Conservation (phyloP, 2,329 filamentous ascomycete species). For the Pezicula rhizophila region DNA sequence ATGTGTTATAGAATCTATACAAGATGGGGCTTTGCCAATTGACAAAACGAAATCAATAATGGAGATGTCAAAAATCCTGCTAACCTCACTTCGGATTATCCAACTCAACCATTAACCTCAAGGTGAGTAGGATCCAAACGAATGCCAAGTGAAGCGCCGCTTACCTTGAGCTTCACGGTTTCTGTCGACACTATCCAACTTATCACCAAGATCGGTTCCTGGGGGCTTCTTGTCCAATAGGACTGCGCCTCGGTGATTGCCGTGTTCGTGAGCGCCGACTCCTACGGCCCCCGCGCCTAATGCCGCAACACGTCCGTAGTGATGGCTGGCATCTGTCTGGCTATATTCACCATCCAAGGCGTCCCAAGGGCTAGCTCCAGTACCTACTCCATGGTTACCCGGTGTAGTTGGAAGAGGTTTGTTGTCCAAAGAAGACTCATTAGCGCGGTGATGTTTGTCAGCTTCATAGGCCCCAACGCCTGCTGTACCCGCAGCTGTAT, state of each 20-base stretch:
- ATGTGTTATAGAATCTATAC: no score
- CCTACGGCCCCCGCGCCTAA: slow-evolving; percentile 5
- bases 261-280: slow-evolving; percentile 5
- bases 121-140: background rate
- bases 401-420: no score
- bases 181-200: slow-evolving; percentile 15
- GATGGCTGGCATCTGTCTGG: background rate
- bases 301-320: slow-evolving; percentile 10
- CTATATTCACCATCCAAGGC: slow-evolving; percentile 2
- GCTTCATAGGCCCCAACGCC: slow-evolving; percentile 11
- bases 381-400: background rate
- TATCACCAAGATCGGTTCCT: slow-evolving; percentile 15
- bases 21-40: no score
- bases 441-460: slow-evolving; percentile 9
- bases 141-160: slow-evolving; percentile 5
- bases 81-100: background rate
- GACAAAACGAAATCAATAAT: background rate
- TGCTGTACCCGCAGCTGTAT: slow-evolving; percentile 15
- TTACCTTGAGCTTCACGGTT: slow-evolving; percentile 16
- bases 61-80: background rate
- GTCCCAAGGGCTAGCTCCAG: slow-evolving; percentile 13
- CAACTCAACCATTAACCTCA: background rate
- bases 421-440: background rate
- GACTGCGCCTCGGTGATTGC: slow-evolving; percentile 7
- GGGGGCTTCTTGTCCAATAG: slow-evolving; percentile 9